These are phyloP conservation scores for Pyrus communis DNA, from an alignment of 306 rosid species.

Conservation along the genomic window DNA sequence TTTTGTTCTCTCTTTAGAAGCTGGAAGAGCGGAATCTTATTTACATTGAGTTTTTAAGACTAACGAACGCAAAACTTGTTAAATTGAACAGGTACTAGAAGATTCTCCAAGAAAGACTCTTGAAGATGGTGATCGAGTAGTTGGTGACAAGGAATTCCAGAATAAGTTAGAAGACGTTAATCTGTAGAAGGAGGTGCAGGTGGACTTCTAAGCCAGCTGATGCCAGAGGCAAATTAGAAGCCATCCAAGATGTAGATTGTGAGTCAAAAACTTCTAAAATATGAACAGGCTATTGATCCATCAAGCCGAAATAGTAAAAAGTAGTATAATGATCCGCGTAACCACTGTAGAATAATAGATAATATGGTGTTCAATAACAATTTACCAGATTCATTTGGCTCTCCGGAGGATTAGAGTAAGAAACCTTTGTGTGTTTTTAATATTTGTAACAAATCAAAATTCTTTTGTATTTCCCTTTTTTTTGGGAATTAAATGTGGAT, in stretches of 20 bases:
- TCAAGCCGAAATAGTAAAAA: neutral
- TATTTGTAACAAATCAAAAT: neutral
- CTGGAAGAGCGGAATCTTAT: neutral
- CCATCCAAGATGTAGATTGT: neutral
- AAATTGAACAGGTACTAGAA: slow-evolving; percentile 20
- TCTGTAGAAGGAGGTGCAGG: slow-evolving; percentile 12
- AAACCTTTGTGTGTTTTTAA: neutral
- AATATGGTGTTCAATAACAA: neutral
- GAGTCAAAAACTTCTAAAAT: neutral
- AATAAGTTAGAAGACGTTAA: neutral
- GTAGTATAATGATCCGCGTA: neutral
- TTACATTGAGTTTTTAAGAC: neutral
- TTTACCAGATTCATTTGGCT: neutral
- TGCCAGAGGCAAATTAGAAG: neutral
- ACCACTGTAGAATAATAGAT: neutral
- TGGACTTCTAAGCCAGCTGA: neutral
- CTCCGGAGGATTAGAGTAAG: neutral
- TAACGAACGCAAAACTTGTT: neutral
- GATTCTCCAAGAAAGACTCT: neutral
- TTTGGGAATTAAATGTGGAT: neutral
- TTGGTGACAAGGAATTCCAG: neutral
- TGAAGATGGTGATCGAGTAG: slow-evolving; percentile 22
- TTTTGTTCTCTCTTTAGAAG: neutral
- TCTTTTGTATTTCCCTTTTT: neutral
- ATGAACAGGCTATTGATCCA: neutral